A percentile compares a stretch with the other conserved stretches of the same genome.
Evolutionary conservation across 2,329 filamentous ascomycete genomes (phyloP).

Genomic region (Byssoonygena ceratinophila): DNA sequence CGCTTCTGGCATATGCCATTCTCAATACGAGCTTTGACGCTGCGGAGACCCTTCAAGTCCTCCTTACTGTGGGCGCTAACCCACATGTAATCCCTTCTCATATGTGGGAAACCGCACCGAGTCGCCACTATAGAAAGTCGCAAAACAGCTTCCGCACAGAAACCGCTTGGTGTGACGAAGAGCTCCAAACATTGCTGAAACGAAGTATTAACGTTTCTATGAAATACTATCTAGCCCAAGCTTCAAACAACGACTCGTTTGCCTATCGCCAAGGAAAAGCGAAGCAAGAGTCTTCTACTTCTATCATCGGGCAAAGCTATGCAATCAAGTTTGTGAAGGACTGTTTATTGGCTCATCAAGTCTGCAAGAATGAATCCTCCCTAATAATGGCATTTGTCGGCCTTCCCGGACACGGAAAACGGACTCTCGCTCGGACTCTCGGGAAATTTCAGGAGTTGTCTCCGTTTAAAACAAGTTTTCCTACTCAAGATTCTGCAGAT

Average conservation of each 20-base stretch:
- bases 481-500: no score
- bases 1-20: slow-evolving; percentile 14
- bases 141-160: background rate
- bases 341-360: slow-evolving; percentile 8
- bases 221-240: slow-evolving; percentile 10
- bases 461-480: background rate
- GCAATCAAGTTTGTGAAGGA: slow-evolving; percentile 10
- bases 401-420: slow-evolving; percentile 14
- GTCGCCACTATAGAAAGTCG: background rate
- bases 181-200: background rate
- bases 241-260: slow-evolving; percentile 2
- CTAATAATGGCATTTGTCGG: slow-evolving; percentile 16
- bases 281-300: background rate
- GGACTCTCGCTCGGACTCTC: slow-evolving; percentile 10
- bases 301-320: slow-evolving; percentile 12
- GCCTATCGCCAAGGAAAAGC: background rate
- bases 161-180: background rate
- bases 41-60: slow-evolving; percentile 6
- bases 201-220: slow-evolving; percentile 4
- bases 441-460: slow-evolving; percentile 8
- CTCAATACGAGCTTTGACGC: slow-evolving; percentile 7
- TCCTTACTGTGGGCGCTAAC: slow-evolving; percentile 14
- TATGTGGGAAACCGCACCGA: background rate
- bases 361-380: slow-evolving; percentile 1
- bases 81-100: slow-evolving; percentile 12